These are phyloP conservation scores for Lipomyces yamadae DNA, from an alignment of 805 yeast genomes.

Conservation along the genomic window DNA sequence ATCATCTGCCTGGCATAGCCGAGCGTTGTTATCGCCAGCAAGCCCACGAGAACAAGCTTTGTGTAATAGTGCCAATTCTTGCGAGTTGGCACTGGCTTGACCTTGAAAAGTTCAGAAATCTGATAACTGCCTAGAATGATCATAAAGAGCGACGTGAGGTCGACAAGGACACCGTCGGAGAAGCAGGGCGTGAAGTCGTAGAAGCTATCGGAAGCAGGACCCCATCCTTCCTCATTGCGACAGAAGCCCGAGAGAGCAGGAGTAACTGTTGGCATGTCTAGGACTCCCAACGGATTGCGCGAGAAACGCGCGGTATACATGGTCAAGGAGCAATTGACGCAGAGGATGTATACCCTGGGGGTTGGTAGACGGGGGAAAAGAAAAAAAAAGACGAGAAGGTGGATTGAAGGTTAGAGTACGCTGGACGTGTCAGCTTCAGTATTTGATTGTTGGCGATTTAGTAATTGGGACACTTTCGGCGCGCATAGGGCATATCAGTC, in stretches of 20 bases:
- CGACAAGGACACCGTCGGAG: constrained; percentile 46
- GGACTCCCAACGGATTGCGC: constrained; percentile 12
- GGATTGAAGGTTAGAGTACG: constrained; percentile 2
- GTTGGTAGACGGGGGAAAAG: background rate
- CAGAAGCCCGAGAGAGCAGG: constrained; percentile 37
- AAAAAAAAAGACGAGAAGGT: background rate
- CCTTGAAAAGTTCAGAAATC: constrained; percentile 30
- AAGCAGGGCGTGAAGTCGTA: constrained; percentile 49
- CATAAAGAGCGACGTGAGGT: constrained; percentile 39
- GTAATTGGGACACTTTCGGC: background rate
- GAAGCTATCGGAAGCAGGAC: constrained; percentile 43
- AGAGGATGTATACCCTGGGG: background rate
- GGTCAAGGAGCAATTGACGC: background rate
- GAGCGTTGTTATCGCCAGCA: constrained; percentile 36
- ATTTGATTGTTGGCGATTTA: background rate
- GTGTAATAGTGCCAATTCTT: constrained; percentile 38
- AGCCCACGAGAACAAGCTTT: constrained; percentile 38
- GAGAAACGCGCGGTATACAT: constrained; percentile 11
- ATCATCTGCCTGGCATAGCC: constrained; percentile 32
- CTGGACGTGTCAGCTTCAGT: background rate
- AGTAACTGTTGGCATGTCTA: constrained; percentile 23
- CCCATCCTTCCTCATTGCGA: constrained; percentile 46
- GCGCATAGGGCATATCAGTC: background rate
- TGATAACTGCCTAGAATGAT: constrained; percentile 1
- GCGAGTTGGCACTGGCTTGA: constrained; percentile 37